Evolutionary conservation across 192 early-diverging fungal species (phyloP).

Genomic region (Coemansia sp.): DNA sequence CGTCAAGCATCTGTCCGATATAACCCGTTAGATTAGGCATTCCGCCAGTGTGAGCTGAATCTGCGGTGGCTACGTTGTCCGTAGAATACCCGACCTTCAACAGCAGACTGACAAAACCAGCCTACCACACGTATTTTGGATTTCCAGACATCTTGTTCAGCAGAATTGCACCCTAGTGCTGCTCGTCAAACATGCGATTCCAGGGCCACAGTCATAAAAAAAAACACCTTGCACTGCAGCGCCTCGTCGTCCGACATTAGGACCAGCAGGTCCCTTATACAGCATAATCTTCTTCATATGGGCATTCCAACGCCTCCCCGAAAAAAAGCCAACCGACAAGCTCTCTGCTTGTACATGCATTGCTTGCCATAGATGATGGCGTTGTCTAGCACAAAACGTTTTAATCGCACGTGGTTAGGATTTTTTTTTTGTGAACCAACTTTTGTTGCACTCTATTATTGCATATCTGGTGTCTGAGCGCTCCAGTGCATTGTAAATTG

Average conservation of each 20-base stretch:
- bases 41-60: slow-evolving; percentile 72
- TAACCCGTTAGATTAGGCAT: slow-evolving; percentile 78
- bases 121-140: slow-evolving; percentile 85
- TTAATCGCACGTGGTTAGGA: slow-evolving; percentile 65
- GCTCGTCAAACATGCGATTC: slow-evolving; percentile 57
- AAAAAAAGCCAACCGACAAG: too few species aligned
- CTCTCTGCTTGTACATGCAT: slow-evolving; percentile 32
- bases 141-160: slow-evolving; percentile 78
- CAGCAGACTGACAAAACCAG: slow-evolving; percentile 65
- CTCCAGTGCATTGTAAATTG: slow-evolving; percentile 39
- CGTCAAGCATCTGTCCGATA: slow-evolving; percentile 62
- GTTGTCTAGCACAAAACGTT: slow-evolving; percentile 59
- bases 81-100: slow-evolving; percentile 60
- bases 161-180: slow-evolving; percentile 67
- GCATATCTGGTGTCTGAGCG: slow-evolving; percentile 15
- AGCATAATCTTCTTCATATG: slow-evolving; percentile 76
- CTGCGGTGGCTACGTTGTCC: slow-evolving; percentile 28
- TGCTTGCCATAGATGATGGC: slow-evolving; percentile 16
- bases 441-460: slow-evolving; percentile 19
- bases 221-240: slow-evolving; percentile 70
- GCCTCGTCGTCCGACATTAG: slow-evolving; percentile 67
- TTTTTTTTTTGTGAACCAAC: slow-evolving; percentile 36
- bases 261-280: slow-evolving; percentile 67
- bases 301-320: too few species aligned
- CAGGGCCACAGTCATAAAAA: slow-evolving; percentile 82